Base-by-base conservation (phyloP, 345 rosid species). In the Microthlaspi erraticum region DNA sequence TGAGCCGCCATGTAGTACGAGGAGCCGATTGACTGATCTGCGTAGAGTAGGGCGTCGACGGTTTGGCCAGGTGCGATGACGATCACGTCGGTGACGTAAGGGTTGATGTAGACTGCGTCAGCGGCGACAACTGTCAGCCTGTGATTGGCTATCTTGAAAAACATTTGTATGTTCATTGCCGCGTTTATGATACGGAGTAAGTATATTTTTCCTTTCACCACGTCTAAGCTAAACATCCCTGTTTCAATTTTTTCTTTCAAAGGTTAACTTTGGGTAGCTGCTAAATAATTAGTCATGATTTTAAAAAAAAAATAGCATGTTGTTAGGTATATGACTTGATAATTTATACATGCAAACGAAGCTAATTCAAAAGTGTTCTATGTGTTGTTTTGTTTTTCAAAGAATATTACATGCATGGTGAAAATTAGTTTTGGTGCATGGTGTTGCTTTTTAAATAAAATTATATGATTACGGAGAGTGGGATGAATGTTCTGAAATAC, bases 131-230 rank as follows among this genome's bases (percentile, higher is more conserved):
- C 96, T 53, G 83, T 91, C 69, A 93, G 12, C 16, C 74, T 84
- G 77, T 93, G 98, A 68, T 83, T 83, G 81, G 97, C 95, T 64
- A 93, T 83, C 68, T 87, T 89, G 85, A 84, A 93, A 80, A 93
- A 93, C 20, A 89, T 67, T 50, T 83, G 95, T 16, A 54, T 82
- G 81, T 89, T 82, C 88, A 93, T 83, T 51, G 98, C 98, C 79
- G 95, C 96, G 69, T 91, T 91, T 83, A 93, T 85, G 60, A 93
- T 82, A 0, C 98, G 92, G 0, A 93, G 77, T 12, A 93, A 73
- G 75, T 93, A 93, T 19, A 78, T 83, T 71, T 91, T 86, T 17
- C 97, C 98, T 50, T 71, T 57, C 46, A 39, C 74, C 71, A 93
- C 95, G 3, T 78, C 56, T n/a, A 87, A 81, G 73, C 60, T 82